These are phyloP conservation scores for Umbelopsis sp. DNA, from an alignment of 192 early-diverging fungal genomes.

Conservation along the genomic window DNA sequence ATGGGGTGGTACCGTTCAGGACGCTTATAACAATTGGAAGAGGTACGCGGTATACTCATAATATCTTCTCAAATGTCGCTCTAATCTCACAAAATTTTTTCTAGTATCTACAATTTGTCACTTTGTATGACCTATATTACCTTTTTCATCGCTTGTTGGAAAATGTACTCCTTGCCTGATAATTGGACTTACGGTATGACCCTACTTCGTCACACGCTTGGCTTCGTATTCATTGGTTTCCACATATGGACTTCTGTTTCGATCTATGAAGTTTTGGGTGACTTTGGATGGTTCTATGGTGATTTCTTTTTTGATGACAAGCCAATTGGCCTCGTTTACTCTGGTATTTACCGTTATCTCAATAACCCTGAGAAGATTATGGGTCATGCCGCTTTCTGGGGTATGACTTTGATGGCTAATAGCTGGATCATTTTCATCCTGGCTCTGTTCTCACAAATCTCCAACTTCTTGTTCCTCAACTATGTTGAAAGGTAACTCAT, in stretches of 20 bases:
- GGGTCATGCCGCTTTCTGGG: constrained; percentile 95
- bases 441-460: constrained; percentile 81
- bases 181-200: constrained; percentile 68
- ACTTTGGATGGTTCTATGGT: constrained; percentile 97
- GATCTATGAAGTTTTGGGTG: constrained; percentile 90
- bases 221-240: constrained; percentile 77
- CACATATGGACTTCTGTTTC: constrained; percentile 93
- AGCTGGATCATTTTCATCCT: constrained; percentile 81
- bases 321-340: constrained; percentile 75
- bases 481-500: constrained; percentile 71
- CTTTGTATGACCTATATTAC: constrained; percentile 91
- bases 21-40: constrained; percentile 96
- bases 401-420: constrained; percentile 83
- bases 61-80: neutral
- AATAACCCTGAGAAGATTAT: constrained; percentile 95
- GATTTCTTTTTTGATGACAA: constrained; percentile 93
- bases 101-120: constrained; percentile 87
- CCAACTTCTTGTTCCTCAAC: constrained; percentile 80
- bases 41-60: constrained; percentile 54
- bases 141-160: constrained; percentile 79
- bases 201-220: constrained; percentile 84
- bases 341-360: constrained; percentile 89
- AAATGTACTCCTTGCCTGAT: constrained; percentile 77
- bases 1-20: constrained; percentile 82
- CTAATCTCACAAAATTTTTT: neutral